Evolutionary conservation across 805 yeast genomes (phyloP), one percentile per base, ranked within the genome.

Genomic region (Ogataea pignaliae): DNA sequence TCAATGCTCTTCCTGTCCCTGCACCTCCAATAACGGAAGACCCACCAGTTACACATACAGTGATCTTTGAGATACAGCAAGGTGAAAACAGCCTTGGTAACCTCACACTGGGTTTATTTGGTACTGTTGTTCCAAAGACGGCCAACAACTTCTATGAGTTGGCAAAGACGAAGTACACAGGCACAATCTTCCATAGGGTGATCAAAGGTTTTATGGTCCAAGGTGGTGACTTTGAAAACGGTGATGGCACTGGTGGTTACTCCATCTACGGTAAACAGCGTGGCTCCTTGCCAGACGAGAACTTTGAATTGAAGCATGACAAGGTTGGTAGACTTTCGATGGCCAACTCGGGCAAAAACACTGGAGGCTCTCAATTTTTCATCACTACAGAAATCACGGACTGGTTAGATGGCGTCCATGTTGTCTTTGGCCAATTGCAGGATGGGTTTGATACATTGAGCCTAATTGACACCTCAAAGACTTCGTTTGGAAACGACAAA

Each of bases 171-270:
- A 69, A 76, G 3, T 87, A 83, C 70, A 69, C 72, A 54, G 75
- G 45, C 3, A 76, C 88, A 5, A 64, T 71, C 15, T 85, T 88
- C 75, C 93, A 85, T 66, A 75, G 90, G 48, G 79, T 88, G 40
- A 82, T 85, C 50, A 72, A 78, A 36, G 73, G 75, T 44, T 86
- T 85, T 62, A 81, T 87, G 84, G 75, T 89, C 54, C 95, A 87
- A 68, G 95, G 96, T 45, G 97, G 97, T 50, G 91, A 88, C 64
- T 81, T 83, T 60, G 81, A 85, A 52, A 75, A 73, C 21, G 65
- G 64, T 34, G 71, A 74, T 53, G 90, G 91, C 13, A 72, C 78
- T 43, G 96, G 95, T 21, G 95, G 97, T 12, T 72, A 73, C 54
- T 85, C 95, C 26, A 82, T 88, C 55, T 85, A 80, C 64, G 96